phyloP scores from a whole-genome alignment of 2,329 filamentous ascomycete genomes.

The Penicillium sp. region DNA sequence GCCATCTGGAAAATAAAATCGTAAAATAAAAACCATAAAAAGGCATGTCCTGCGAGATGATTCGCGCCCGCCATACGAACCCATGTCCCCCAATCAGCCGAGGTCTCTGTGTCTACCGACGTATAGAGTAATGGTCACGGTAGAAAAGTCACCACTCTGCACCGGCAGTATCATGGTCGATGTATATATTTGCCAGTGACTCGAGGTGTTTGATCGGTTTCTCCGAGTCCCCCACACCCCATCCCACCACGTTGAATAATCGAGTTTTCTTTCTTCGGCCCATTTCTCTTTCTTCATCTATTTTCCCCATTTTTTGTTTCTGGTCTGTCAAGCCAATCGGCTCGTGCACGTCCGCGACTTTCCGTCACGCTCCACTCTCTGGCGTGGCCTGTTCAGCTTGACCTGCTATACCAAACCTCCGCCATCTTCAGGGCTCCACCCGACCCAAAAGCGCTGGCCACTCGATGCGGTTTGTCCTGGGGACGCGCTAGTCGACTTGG shows the following conservation, averaged over 20 bases:
- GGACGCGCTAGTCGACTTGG: slow-evolving; percentile 25
- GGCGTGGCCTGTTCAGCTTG: slow-evolving; percentile 1
- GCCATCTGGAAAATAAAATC: slow-evolving; percentile 14
- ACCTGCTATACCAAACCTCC: neutral
- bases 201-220: too few species aligned
- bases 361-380: slow-evolving; percentile 3
- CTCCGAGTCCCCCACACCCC: too few species aligned
- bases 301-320: slow-evolving; percentile 16
- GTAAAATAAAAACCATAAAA: neutral
- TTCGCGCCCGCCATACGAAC: slow-evolving; percentile 2
- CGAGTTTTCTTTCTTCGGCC: neutral
- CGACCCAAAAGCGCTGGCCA: slow-evolving; percentile 26
- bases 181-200: too few species aligned
- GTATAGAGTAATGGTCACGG: too few species aligned
- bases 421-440: slow-evolving; percentile 8
- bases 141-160: too few species aligned
- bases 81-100: neutral
- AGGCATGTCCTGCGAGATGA: neutral
- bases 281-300: slow-evolving; percentile 6
- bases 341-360: neutral
- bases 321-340: too few species aligned
- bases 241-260: neutral
- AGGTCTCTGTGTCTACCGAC: slow-evolving; percentile 1
- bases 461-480: slow-evolving; percentile 26
- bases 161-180: too few species aligned